Evolutionary conservation across 2,329 filamentous ascomycete genomes (phyloP).

Genomic region (Teratosphaeriaceae sp.): DNA sequence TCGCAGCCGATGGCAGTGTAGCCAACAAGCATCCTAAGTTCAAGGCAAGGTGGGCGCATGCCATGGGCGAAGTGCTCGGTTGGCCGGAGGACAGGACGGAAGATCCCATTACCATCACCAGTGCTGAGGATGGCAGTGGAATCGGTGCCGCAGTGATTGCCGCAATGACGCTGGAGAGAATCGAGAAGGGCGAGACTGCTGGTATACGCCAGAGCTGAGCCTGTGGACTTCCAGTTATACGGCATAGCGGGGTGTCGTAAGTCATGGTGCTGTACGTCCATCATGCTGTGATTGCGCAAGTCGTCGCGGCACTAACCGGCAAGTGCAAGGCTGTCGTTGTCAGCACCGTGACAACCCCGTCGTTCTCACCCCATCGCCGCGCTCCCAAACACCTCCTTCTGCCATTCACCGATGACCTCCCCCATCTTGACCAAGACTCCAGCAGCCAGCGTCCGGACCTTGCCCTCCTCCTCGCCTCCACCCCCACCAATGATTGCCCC

Average conservation of each 20-base stretch:
- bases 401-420: conserved; percentile 77
- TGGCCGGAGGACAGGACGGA: conserved; percentile 26
- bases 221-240: too few species aligned
- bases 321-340: too few species aligned
- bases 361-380: conserved; percentile 4
- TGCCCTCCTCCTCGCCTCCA: conserved; percentile 65
- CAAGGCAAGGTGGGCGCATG: conserved; percentile 34
- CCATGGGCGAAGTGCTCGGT: conserved; percentile 33
- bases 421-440: conserved; percentile 69
- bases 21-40: conserved; percentile 38
- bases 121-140: conserved; percentile 36
- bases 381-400: conserved; percentile 65
- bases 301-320: too few species aligned
- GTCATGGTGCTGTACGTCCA: too few species aligned
- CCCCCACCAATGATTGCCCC: conserved; percentile 34
- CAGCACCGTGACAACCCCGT: too few species aligned
- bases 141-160: conserved; percentile 33
- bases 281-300: too few species aligned
- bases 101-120: conserved; percentile 32
- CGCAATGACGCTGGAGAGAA: conserved; percentile 27
- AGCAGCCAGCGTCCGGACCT: conserved; percentile 70
- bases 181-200: conserved; percentile 12
- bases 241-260: too few species aligned
- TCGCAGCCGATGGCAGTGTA: conserved; percentile 34
- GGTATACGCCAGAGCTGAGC: conserved; percentile 5